Evolutionary conservation across 768 basidiomycete species (phyloP).

Genomic region (Lactarius akahatsu): DNA sequence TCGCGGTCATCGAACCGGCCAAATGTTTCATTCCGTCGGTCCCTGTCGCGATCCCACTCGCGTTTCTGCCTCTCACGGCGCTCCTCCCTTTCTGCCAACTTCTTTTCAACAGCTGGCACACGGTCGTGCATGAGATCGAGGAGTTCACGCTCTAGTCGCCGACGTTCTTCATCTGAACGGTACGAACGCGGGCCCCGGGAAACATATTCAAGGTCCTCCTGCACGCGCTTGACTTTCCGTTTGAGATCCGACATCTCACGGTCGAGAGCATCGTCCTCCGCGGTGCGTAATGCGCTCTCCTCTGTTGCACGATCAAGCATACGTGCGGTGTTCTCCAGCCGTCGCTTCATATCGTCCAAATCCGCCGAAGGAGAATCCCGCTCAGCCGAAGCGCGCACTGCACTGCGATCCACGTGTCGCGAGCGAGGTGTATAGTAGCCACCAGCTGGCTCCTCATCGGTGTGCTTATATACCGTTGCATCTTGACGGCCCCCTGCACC

Average conservation of each 20-base stretch:
- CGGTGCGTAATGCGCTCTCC: conserved; percentile 58
- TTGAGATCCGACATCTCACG: conserved; percentile 84
- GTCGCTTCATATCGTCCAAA: conserved; percentile 82
- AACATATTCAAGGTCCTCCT: conserved; percentile 89
- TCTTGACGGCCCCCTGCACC: conserved; percentile 69
- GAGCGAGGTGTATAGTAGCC: conserved; percentile 77
- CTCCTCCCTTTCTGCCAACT: conserved; percentile 75
- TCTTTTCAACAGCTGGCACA: conserved; percentile 86
- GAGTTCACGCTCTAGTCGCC: conserved; percentile 86
- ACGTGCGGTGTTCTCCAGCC: conserved; percentile 73
- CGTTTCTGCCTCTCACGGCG: conserved; percentile 74
- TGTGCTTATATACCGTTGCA: conserved; percentile 90
- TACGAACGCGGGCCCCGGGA: conserved; percentile 68
- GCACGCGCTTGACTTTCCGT: conserved; percentile 80
- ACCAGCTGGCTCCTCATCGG: conserved; percentile 53
- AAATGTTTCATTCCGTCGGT: conserved; percentile 79
- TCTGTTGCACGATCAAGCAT: conserved; percentile 74
- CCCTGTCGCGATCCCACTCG: conserved; percentile 75
- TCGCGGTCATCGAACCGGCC: conserved; percentile 61
- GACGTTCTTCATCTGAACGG: conserved; percentile 80
- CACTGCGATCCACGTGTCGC: conserved; percentile 82
- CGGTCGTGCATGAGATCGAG: conserved; percentile 84
- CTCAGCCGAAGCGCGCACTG: conserved; percentile 73
- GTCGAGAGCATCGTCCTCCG: conserved; percentile 89
- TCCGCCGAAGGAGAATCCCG: conserved; percentile 61